These are phyloP conservation scores for Physaria fendleri DNA, from an alignment of 345 rosid species.

Conservation along the genomic window DNA sequence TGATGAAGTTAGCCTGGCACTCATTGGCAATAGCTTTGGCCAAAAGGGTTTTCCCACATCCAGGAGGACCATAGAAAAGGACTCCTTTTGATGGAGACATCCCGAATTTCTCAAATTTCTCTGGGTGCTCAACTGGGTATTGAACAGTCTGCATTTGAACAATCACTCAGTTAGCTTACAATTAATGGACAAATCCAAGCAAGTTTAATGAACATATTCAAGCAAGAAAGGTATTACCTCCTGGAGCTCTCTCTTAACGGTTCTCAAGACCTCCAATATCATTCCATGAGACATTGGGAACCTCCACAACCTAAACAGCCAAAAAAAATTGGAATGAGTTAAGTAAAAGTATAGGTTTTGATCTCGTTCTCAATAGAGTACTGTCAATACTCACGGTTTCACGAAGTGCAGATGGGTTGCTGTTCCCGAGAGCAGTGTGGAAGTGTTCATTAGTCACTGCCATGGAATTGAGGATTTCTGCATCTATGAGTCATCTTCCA, in stretches of 20 bases:
- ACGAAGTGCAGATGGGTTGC: slow-evolving; percentile 87
- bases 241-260: slow-evolving; percentile 90
- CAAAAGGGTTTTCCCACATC: slow-evolving; percentile 93
- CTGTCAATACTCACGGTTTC: slow-evolving; percentile 59
- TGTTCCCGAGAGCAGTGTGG: slow-evolving; percentile 82
- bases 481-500: slow-evolving; percentile 95
- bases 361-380: not conserved
- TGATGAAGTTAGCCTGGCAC: slow-evolving; percentile 95
- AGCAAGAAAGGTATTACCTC: slow-evolving; percentile 45
- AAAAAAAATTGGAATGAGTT: not conserved
- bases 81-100: slow-evolving; percentile 99
- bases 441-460: slow-evolving; percentile 93
- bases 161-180: slow-evolving; percentile 1
- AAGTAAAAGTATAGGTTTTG: not conserved
- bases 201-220: not conserved
- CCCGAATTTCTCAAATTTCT: slow-evolving; percentile 95
- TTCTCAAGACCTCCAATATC: slow-evolving; percentile 97
- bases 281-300: slow-evolving; percentile 85
- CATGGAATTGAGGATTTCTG: slow-evolving; percentile 94
- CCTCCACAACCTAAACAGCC: slow-evolving; percentile 75
- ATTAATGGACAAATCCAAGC: not conserved
- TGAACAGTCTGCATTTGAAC: slow-evolving; percentile 72
- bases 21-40: slow-evolving; percentile 98
- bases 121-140: slow-evolving; percentile 98
- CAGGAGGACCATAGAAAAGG: slow-evolving; percentile 96